Evolutionary conservation across 2,329 filamentous ascomycete genomes (phyloP).

Genomic region (Neopestalotiopsis clavispora): DNA sequence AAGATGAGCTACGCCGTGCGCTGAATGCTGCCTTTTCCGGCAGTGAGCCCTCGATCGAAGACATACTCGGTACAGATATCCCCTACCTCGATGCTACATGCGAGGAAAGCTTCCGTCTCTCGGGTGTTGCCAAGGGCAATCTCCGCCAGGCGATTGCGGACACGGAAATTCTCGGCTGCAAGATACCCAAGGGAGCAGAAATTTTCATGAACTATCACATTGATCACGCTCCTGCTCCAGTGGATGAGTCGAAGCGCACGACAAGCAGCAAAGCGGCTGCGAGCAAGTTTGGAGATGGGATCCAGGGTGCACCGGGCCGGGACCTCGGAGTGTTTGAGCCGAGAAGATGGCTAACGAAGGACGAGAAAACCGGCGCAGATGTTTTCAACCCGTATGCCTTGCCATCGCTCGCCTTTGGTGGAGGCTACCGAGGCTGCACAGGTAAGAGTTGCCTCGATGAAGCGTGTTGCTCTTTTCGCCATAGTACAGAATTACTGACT

Average conservation of each 20-base stretch:
- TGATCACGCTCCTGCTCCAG: background rate
- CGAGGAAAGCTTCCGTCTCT: constrained; percentile 30
- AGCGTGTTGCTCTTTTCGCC: background rate
- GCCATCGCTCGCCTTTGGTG: constrained; percentile 1
- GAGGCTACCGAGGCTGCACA: background rate
- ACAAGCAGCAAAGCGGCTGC: background rate
- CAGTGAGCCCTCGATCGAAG: constrained; percentile 24
- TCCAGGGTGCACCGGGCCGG: background rate
- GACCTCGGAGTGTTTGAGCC: background rate
- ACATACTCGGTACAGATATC: constrained; percentile 26
- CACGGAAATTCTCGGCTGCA: constrained; percentile 22
- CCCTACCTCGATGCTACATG: constrained; percentile 39
- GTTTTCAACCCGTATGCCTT: background rate
- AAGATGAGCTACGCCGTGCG: constrained; percentile 14
- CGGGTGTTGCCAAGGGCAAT: background rate
- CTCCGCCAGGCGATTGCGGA: constrained; percentile 15
- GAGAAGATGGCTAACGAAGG: background rate
- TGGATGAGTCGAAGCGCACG: background rate
- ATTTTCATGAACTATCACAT: constrained; percentile 4
- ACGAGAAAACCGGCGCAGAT: background rate
- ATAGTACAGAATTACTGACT: background rate
- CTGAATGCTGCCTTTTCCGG: constrained; percentile 17
- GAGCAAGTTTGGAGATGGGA: background rate
- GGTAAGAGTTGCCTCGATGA: background rate
- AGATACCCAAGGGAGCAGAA: constrained; percentile 25